Base-by-base conservation (phyloP, 2,329 filamentous ascomycete species). In the Penicillium concentricum region DNA sequence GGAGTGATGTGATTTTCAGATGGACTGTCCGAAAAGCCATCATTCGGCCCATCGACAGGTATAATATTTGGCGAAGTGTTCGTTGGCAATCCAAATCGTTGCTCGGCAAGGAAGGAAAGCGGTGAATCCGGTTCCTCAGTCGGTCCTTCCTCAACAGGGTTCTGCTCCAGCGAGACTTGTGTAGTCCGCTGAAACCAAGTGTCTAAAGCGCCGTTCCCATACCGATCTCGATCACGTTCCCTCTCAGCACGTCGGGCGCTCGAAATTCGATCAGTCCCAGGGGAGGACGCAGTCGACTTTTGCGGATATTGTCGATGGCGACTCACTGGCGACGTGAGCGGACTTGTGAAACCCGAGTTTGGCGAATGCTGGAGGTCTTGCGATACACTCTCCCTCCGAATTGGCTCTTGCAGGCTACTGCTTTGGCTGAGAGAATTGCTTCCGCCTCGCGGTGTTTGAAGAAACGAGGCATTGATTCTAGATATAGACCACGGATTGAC, bases 201-300 rank as follows among this genome's bases (percentile, higher is more conserved):
- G 39, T 67, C 64, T 3, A 67, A 51, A 15, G 64, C 60, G 12
- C 64, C 64, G 28, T 64, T 67, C 5, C 63, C 63, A 34, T 67
- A 63, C 2, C 59, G 57, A 30, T 67, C 60, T 26, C 47, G 49
- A 41, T 65, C 61, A 16, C 59, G 58, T 34, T 62, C 53, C 10
- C 63, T 45, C 28, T 52, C 54, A 5, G 55, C 60, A 4, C 37
- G 57, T n/a, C 43, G 54, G 22, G 42, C 39, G 24, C 35, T 56
- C 13, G 12, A 30, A 18, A 26, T 38, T 3, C 30, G 56, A 30
- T 43, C 34, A 18, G 2, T 30, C 22, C 30, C 39, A n/a, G 45
- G 42, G 2, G 35, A 34, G 4, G 47, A 16, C 8, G n/a, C 28
- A 2, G n/a, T 6, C 15, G 53, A 44, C 10, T 22, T 28, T 7